Percentiles rank a stretch among this genome's conserved stretches.
Evolutionary conservation across 768 basidiomycete genomes (phyloP).

Genomic region (Candolleomyces efflorescens): DNA sequence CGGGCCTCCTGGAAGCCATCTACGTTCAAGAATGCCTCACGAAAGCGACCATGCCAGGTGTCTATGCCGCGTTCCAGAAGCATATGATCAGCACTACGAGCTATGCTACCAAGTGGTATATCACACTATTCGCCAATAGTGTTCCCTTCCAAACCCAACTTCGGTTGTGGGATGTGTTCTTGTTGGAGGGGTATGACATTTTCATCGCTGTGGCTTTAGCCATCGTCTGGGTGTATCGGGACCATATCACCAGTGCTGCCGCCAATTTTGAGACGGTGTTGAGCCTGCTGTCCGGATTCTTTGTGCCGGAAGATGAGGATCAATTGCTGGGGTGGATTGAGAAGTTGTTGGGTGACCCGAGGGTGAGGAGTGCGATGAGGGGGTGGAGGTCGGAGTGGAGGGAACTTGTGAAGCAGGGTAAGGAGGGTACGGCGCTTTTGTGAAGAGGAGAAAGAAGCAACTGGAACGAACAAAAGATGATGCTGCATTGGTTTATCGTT

Average conservation of each 20-base stretch:
- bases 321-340: conserved; percentile 79
- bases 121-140: conserved; percentile 93
- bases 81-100: conserved; percentile 91
- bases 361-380: conserved; percentile 63
- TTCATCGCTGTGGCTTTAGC: conserved; percentile 83
- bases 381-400: conserved; percentile 83
- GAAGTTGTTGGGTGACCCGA: conserved; percentile 51
- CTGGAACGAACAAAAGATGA: neutral
- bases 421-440: conserved; percentile 56
- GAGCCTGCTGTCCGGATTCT: conserved; percentile 89
- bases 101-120: conserved; percentile 99
- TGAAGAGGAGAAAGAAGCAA: conserved; percentile 20
- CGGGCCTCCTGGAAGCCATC: conserved; percentile 92
- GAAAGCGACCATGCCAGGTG: conserved; percentile 84
- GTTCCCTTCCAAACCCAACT: conserved; percentile 95
- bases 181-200: conserved; percentile 86
- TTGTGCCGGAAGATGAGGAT: conserved; percentile 90
- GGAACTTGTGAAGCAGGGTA: conserved; percentile 59
- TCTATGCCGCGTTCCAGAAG: conserved; percentile 80
- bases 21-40: conserved; percentile 92
- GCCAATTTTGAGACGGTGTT: conserved; percentile 92
- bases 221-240: conserved; percentile 92
- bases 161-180: conserved; percentile 90
- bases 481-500: neutral
- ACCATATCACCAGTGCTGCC: conserved; percentile 73